These are phyloP conservation scores for Kluyveromyces sp. DNA, from an alignment of 1,139 yeast species.

Conservation along the genomic window DNA sequence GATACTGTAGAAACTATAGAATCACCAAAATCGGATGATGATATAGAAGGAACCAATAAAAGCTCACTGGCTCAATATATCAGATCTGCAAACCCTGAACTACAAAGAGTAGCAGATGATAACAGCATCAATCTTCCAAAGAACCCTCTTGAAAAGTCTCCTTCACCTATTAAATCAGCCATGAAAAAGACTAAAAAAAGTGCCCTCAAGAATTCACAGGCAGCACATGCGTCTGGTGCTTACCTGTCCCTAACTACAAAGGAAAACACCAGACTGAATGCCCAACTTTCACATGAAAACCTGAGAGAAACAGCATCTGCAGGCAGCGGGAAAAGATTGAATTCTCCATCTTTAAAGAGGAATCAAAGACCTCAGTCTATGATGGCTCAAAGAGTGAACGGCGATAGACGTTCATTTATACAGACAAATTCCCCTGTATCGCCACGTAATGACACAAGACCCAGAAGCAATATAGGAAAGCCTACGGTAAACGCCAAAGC, in stretches of 20 bases:
- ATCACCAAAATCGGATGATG: background rate
- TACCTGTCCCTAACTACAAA: constrained; percentile 66
- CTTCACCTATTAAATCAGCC: constrained; percentile 54
- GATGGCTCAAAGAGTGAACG: constrained; percentile 6
- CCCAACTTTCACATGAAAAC: constrained; percentile 42
- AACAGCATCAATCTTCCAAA: background rate
- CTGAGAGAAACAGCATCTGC: constrained; percentile 10
- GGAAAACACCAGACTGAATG: constrained; percentile 66
- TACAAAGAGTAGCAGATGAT: constrained; percentile 7
- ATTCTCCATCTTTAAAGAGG: background rate
- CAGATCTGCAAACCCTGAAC: constrained; percentile 19
- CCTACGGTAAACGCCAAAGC: background rate
- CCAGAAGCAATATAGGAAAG: background rate
- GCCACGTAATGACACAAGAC: background rate
- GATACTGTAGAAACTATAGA: background rate
- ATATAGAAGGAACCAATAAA: background rate
- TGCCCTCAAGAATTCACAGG: constrained; percentile 9
- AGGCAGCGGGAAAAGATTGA: background rate
- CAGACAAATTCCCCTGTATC: background rate
- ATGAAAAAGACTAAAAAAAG: constrained; percentile 39
- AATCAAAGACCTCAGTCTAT: constrained; percentile 20
- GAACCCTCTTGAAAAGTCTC: constrained; percentile 10
- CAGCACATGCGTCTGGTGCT: constrained; percentile 30
- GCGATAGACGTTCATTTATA: constrained; percentile 5
- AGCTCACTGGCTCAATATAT: constrained; percentile 18